Evolutionary conservation across 176 grass and related monocot species (phyloP).

Genomic region (Cymbopogon citratus): DNA sequence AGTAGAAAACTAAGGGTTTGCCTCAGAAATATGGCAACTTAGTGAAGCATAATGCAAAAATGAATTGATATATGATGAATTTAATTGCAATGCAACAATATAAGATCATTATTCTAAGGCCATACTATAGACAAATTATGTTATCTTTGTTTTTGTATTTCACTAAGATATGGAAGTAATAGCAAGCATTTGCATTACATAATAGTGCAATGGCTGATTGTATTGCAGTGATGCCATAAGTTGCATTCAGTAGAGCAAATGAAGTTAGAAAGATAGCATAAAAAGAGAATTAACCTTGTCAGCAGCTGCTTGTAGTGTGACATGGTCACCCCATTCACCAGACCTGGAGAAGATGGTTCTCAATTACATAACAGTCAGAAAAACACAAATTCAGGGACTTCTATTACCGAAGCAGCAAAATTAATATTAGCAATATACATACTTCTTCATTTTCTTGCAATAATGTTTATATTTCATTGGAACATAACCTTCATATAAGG

Average conservation of each 20-base stretch:
- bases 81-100: background rate
- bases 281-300: conserved; percentile 60
- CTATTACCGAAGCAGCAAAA: background rate
- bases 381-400: background rate
- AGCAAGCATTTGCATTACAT: conserved; percentile 9
- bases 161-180: background rate
- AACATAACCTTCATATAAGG: conserved; percentile 88
- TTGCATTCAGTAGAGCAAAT: background rate
- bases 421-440: conserved; percentile 29
- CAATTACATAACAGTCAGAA: background rate
- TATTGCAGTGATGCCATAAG: background rate
- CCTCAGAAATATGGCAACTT: background rate
- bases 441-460: conserved; percentile 98
- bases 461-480: conserved; percentile 98
- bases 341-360: conserved; percentile 40
- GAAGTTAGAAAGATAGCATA: background rate
- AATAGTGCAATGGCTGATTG: background rate
- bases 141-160: background rate
- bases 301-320: conserved; percentile 92
- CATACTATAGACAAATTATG: background rate
- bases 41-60: background rate
- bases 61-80: background rate
- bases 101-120: background rate
- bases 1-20: background rate
- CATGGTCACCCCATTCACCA: conserved; percentile 96